Evolutionary conservation across 345 rosid species (phyloP).

Genomic region (Murraya paniculata): DNA sequence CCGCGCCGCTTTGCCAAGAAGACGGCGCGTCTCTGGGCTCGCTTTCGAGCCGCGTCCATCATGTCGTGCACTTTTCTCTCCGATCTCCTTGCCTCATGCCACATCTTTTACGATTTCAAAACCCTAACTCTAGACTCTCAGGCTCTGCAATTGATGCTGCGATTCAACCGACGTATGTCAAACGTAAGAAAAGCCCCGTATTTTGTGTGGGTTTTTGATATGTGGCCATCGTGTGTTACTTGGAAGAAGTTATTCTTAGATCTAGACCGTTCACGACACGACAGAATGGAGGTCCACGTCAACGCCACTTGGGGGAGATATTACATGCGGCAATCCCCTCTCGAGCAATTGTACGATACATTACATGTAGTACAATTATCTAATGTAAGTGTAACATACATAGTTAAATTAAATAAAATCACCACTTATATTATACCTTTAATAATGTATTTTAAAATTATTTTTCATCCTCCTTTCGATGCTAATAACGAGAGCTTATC

Average conservation of each 20-base stretch:
- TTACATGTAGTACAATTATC: fast-evolving
- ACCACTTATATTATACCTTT: fast-evolving
- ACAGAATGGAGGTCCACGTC: neutral
- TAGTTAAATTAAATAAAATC: too few relatives aligned
- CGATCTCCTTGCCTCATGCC: conserved; percentile 99
- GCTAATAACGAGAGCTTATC: too few relatives aligned
- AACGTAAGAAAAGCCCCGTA: too few relatives aligned
- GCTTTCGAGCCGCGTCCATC: conserved; percentile 99
- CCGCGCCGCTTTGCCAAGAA: conserved; percentile 90
- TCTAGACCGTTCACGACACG: conserved; percentile 9
- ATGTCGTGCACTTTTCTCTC: conserved; percentile 96
- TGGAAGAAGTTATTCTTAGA: neutral
- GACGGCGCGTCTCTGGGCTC: conserved; percentile 89
- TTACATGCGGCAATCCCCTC: neutral
- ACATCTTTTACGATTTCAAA: conserved; percentile 46
- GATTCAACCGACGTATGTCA: neutral
- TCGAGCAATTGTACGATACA: too few relatives aligned
- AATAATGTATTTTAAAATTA: too few relatives aligned
- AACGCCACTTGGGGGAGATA: neutral
- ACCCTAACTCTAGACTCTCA: conserved; percentile 9
- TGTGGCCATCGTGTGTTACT: too few relatives aligned
- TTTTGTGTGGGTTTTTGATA: too few relatives aligned
- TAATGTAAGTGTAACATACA: fast-evolving
- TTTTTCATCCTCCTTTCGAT: too few relatives aligned
- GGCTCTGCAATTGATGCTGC: neutral